A percentile compares a stretch with the other conserved stretches of the same genome.
Conservation (phyloP, 1,284 basidiomycete genomes). For the Apiotrichum laibachii region DNA sequence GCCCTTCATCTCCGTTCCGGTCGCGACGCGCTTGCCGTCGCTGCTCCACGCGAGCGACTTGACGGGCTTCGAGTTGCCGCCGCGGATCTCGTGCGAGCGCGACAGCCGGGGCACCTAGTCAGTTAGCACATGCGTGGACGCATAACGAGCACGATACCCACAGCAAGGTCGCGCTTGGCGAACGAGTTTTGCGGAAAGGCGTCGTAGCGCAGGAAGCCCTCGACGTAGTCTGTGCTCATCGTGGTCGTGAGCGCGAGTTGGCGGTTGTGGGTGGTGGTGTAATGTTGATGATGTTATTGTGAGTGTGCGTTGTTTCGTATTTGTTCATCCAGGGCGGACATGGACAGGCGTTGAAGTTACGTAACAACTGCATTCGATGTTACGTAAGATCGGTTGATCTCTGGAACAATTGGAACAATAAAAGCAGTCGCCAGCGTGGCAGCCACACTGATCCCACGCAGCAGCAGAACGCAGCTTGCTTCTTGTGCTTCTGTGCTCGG, state of each 20-base stretch:
- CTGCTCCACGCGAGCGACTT: conserved; percentile 29
- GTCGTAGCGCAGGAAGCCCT: conserved; percentile 23
- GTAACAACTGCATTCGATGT: no score
- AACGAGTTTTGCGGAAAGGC: conserved; percentile 25
- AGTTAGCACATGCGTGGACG: not conserved
- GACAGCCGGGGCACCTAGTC: conserved; percentile 27
- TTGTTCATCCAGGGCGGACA: no score
- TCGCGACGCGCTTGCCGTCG: conserved; percentile 30
- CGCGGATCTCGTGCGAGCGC: conserved; percentile 26
- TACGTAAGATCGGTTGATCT: no score
- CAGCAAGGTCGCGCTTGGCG: conserved; percentile 25
- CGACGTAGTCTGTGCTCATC: conserved; percentile 7
- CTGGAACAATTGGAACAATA: no score
- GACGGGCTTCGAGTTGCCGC: conserved; percentile 28
- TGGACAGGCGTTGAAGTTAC: no score
- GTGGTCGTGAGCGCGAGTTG: not conserved
- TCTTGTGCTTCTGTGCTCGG: no score
- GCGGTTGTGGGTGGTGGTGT: not conserved
- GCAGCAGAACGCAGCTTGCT: no score
- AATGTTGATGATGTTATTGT: not conserved
- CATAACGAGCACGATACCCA: conserved; percentile 10
- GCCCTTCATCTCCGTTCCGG: conserved; percentile 29
- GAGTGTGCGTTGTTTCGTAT: not conserved
- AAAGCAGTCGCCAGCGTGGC: no score
- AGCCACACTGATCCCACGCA: no score